Conservation (phyloP, 495 filamentous ascomycete genomes). For the Staphylotrichum longicolle region DNA sequence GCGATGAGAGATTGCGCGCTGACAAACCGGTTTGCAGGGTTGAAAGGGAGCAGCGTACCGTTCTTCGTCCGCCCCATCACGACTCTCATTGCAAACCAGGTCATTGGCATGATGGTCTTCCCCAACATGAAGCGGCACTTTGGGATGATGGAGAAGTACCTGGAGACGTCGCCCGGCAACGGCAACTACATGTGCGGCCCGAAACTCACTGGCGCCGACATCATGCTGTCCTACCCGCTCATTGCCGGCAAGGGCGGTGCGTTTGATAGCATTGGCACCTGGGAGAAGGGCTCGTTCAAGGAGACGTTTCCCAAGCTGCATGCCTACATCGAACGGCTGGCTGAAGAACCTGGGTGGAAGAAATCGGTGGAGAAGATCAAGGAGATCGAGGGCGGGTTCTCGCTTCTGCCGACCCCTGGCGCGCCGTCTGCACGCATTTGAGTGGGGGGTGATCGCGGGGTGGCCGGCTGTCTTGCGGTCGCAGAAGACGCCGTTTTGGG, state of each 20-base stretch:
- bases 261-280: constrained; percentile 53
- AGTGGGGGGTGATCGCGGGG: not conserved
- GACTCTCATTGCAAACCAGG: constrained; percentile 56
- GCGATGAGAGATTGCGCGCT: not conserved
- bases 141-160: constrained; percentile 68
- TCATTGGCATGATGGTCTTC: constrained; percentile 58
- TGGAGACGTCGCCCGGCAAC: constrained; percentile 58
- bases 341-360: constrained; percentile 59
- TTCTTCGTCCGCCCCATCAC: constrained; percentile 84
- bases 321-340: constrained; percentile 60
- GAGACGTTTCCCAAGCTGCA: constrained; percentile 47
- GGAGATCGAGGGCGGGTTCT: constrained; percentile 58
- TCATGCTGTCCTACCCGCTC: constrained; percentile 72
- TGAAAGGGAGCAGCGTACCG: constrained; percentile 63
- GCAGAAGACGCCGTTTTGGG: not conserved
- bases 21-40: constrained; percentile 11
- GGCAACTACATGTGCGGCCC: constrained; percentile 70
- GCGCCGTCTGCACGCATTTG: constrained; percentile 13
- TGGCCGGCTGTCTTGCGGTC: not conserved
- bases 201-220: constrained; percentile 71
- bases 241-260: constrained; percentile 51
- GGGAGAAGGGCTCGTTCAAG: constrained; percentile 35
- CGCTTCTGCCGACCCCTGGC: constrained; percentile 21
- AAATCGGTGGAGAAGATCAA: constrained; percentile 57
- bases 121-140: constrained; percentile 66